Evolutionary conservation across 345 rosid species (phyloP).

Genomic region (Litchi chinensis): DNA sequence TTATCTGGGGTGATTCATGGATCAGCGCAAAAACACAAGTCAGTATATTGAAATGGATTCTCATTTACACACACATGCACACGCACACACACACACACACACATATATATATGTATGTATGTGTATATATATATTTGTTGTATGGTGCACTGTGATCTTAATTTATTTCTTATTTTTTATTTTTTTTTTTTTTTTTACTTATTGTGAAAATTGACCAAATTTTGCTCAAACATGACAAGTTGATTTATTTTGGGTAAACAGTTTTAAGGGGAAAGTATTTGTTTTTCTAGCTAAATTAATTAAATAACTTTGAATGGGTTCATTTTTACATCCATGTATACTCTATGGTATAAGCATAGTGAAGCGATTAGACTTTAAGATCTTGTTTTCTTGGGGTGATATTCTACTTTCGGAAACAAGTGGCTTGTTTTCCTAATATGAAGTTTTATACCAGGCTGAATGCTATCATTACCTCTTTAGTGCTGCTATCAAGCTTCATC

Average conservation of each 20-base stretch:
- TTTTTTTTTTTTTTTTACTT: not conserved
- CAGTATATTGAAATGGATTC: not conserved
- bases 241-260: not conserved
- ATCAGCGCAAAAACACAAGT: constrained; percentile 72
- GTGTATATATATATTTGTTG: too few species aligned
- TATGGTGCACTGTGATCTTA: not conserved
- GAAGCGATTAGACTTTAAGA: not conserved
- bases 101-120: too few species aligned
- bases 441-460: constrained; percentile 41
- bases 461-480: constrained; percentile 62
- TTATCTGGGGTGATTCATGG: constrained; percentile 72
- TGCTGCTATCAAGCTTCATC: constrained; percentile 64
- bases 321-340: not conserved
- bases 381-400: not conserved
- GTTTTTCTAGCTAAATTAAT: not conserved
- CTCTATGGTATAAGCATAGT: not conserved
- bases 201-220: not conserved
- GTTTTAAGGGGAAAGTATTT: not conserved
- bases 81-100: too few species aligned
- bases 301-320: not conserved
- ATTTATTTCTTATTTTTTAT: not conserved
- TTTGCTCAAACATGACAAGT: not conserved
- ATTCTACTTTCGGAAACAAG: not conserved
- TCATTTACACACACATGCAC: not conserved
- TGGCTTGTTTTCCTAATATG: not conserved